These are phyloP conservation scores for Metarhizium guizhouense DNA, from an alignment of 2,329 filamentous ascomycete species.

Conservation along the genomic window DNA sequence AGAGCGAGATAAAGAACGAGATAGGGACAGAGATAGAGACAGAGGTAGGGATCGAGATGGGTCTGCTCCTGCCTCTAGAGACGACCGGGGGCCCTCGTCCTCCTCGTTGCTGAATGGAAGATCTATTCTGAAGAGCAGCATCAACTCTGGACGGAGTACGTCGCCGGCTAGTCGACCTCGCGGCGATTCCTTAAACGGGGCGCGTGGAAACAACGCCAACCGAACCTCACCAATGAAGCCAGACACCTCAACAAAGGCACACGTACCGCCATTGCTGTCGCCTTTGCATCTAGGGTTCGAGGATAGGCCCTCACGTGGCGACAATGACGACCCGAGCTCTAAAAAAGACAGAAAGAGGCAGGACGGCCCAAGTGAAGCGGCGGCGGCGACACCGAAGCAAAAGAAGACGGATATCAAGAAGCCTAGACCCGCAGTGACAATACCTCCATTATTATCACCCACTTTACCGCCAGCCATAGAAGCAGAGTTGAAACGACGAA, in stretches of 20 bases:
- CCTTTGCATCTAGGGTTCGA: slow-evolving; percentile 40
- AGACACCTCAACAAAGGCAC: slow-evolving; percentile 27
- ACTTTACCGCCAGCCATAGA: slow-evolving; percentile 45
- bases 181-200: slow-evolving; percentile 33
- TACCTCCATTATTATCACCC: slow-evolving; percentile 46
- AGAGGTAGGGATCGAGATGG: slow-evolving; percentile 16
- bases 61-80: slow-evolving; percentile 14
- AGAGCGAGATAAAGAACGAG: slow-evolving; percentile 2
- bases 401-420: slow-evolving; percentile 27
- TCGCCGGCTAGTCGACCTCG: slow-evolving; percentile 30
- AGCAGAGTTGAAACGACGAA: slow-evolving; percentile 23
- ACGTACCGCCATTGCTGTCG: slow-evolving; percentile 43
- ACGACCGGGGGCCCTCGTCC: slow-evolving; percentile 15
- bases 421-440: slow-evolving; percentile 24
- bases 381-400: slow-evolving; percentile 18
- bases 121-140: slow-evolving; percentile 20
- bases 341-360: slow-evolving; percentile 23
- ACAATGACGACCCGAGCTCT: slow-evolving; percentile 16
- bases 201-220: slow-evolving; percentile 25
- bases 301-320: slow-evolving; percentile 16
- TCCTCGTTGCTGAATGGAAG: slow-evolving; percentile 29
- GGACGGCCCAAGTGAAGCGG: slow-evolving; percentile 18
- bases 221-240: slow-evolving; percentile 28
- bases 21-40: slow-evolving; percentile 5
- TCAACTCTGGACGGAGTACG: slow-evolving; percentile 17